Conservation (phyloP, 768 basidiomycete species). For the Naganishia vishniacii region DNA sequence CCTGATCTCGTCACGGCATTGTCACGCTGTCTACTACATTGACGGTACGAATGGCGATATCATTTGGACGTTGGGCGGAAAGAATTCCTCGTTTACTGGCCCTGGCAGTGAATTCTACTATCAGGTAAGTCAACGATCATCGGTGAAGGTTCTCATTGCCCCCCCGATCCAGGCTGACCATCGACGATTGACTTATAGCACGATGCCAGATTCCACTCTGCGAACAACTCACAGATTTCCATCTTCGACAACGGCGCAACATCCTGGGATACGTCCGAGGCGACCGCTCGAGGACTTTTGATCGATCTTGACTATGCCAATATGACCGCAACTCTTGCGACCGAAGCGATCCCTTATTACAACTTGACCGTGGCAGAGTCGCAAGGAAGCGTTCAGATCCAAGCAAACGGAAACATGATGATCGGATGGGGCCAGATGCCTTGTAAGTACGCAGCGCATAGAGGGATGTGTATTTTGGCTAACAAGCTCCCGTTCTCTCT, state of each 20-base stretch:
- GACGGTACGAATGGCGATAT: constrained; percentile 30
- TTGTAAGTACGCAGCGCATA: constrained; percentile 1
- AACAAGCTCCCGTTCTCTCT: too few relatives aligned
- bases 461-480: too few relatives aligned
- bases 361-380: constrained; percentile 24
- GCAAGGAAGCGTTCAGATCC: constrained; percentile 33
- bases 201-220: constrained; percentile 25
- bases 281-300: constrained; percentile 34
- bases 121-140: constrained; percentile 29
- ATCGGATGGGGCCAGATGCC: constrained; percentile 38
- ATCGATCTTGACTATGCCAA: constrained; percentile 33
- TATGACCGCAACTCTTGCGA: constrained; percentile 30
- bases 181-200: constrained; percentile 18
- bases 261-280: constrained; percentile 27
- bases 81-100: constrained; percentile 33
- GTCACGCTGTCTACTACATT: constrained; percentile 38
- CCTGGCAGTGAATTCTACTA: constrained; percentile 30
- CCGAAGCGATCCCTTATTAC: constrained; percentile 17
- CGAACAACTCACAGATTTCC: constrained; percentile 28
- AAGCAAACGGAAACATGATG: constrained; percentile 29
- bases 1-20: constrained; percentile 38
- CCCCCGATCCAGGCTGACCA: too few relatives aligned
- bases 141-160: too few relatives aligned
- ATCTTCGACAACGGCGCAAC: constrained; percentile 43
- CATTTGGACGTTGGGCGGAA: constrained; percentile 36